Conservation (phyloP, 2,329 filamentous ascomycete species). For the Alternaria hordeiaustralica region DNA sequence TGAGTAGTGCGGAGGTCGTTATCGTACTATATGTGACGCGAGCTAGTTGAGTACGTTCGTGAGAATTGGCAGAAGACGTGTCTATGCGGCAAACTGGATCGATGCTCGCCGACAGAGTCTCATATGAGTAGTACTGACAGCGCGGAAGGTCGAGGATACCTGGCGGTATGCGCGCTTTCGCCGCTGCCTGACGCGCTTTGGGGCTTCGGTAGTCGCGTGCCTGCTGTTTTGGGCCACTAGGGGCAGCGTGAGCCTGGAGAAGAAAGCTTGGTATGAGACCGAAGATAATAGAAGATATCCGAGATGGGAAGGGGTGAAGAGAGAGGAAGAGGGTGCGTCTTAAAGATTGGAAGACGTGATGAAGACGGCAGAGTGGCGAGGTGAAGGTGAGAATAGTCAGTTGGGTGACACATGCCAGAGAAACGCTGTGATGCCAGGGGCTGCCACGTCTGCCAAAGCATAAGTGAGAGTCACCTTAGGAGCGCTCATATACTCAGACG, state of each 20-base stretch:
- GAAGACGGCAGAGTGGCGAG: neutral
- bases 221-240: neutral
- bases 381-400: neutral
- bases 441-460: neutral
- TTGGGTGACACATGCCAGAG: neutral
- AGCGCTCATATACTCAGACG: neutral
- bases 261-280: neutral
- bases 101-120: neutral
- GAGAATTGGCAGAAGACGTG: neutral
- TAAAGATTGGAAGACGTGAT: neutral
- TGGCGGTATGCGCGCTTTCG: neutral
- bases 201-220: neutral
- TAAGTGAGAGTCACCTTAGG: neutral
- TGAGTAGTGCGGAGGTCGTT: neutral
- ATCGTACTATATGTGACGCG: too few relatives aligned
- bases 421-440: neutral
- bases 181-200: neutral
- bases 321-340: neutral
- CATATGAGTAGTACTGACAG: neutral
- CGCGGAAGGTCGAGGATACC: rapidly evolving
- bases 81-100: neutral
- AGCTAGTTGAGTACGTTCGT: too few relatives aligned
- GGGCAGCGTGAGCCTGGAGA: neutral
- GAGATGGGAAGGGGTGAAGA: neutral
- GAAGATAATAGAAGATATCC: neutral